Conservation (phyloP, 768 basidiomycete species). For the Tylopilus subfusipes region DNA sequence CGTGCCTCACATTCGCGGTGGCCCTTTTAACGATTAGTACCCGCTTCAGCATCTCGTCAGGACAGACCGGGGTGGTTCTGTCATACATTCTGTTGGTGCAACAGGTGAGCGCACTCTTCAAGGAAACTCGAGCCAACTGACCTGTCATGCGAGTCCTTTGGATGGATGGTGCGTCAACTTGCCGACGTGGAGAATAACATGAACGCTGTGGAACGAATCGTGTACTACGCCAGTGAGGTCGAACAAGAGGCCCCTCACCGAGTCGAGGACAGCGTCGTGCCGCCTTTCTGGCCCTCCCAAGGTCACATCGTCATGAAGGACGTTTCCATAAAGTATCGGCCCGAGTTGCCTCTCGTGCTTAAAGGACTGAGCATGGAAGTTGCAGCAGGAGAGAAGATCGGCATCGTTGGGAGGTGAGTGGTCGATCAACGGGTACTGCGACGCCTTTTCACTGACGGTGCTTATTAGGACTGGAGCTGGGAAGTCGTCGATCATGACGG, state of each 20-base stretch:
- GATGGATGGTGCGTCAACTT: slow-evolving; percentile 72
- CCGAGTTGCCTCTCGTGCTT: slow-evolving; percentile 82
- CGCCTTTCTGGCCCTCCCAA: slow-evolving; percentile 66
- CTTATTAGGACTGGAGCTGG: slow-evolving; percentile 74
- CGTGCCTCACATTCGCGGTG: slow-evolving; percentile 68
- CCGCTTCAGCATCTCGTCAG: slow-evolving; percentile 70
- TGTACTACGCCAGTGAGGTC: slow-evolving; percentile 75
- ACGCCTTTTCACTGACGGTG: not conserved
- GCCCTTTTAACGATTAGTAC: slow-evolving; percentile 74
- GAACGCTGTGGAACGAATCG: slow-evolving; percentile 84
- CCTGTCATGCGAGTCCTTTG: slow-evolving; percentile 46
- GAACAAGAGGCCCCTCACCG: slow-evolving; percentile 81
- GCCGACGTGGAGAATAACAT: slow-evolving; percentile 92
- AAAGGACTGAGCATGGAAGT: slow-evolving; percentile 75
- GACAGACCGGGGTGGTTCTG: slow-evolving; percentile 72
- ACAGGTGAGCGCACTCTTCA: slow-evolving; percentile 47
- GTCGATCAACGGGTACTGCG: slow-evolving; percentile 13
- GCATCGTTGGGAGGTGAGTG: slow-evolving; percentile 70
- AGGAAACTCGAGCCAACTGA: not conserved
- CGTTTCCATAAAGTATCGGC: slow-evolving; percentile 78
- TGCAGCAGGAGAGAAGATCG: slow-evolving; percentile 81
- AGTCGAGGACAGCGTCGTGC: slow-evolving; percentile 55
- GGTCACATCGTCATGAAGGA: slow-evolving; percentile 75
- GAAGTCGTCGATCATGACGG: slow-evolving; percentile 87
- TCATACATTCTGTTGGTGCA: slow-evolving; percentile 81